Evolutionary conservation across 2,329 filamentous ascomycete species (phyloP).

Genomic region (Colletotrichum paranaense): DNA sequence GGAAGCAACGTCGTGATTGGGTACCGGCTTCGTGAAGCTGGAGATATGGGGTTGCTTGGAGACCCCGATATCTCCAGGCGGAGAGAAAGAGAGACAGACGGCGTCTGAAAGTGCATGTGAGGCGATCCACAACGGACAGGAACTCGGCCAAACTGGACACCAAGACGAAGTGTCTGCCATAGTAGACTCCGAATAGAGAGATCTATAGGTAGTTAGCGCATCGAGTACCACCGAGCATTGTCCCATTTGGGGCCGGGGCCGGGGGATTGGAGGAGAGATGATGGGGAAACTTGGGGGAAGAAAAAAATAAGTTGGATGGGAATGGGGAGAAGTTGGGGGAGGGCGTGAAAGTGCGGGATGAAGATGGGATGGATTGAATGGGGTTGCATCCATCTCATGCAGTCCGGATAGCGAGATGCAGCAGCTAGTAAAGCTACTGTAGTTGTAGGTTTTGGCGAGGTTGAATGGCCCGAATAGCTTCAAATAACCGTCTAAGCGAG

Average conservation of each 20-base stretch:
- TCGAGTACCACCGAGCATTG: constrained; percentile 43
- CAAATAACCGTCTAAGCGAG: background rate
- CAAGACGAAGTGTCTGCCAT: constrained; percentile 21
- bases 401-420: background rate
- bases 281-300: constrained; percentile 32
- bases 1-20: background rate
- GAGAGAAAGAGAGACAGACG: background rate
- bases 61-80: constrained; percentile 20
- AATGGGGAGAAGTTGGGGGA: background rate
- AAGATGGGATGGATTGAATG: constrained; percentile 19
- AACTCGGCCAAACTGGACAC: constrained; percentile 37
- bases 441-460: constrained; percentile 3
- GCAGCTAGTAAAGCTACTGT: background rate
- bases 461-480: constrained; percentile 21
- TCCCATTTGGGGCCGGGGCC: constrained; percentile 39
- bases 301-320: constrained; percentile 9
- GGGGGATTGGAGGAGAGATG: constrained; percentile 27
- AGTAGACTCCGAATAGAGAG: background rate
- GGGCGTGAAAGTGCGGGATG: constrained; percentile 16
- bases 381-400: constrained; percentile 14
- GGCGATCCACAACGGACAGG: constrained; percentile 28
- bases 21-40: constrained; percentile 17
- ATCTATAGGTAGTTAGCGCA: constrained; percentile 35
- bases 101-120: constrained; percentile 21
- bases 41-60: constrained; percentile 20